Evolutionary conservation across 257 asterid species (phyloP).

Genomic region (Rauvolfia tetraphylla): DNA sequence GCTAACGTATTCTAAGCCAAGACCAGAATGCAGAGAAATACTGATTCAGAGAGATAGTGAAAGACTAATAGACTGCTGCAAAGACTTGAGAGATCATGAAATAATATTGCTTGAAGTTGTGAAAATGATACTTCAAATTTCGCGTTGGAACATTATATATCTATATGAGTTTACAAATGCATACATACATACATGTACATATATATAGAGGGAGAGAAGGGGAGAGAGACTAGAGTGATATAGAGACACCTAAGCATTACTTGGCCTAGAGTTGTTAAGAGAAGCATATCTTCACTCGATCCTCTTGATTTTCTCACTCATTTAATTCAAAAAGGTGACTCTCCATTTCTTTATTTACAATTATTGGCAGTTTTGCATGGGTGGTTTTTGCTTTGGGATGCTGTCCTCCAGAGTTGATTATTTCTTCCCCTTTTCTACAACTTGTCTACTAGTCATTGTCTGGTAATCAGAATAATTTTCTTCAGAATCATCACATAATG

Average conservation of each 20-base stretch:
- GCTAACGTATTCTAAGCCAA: background rate
- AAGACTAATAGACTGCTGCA: background rate
- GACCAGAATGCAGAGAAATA: background rate
- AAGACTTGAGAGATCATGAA: background rate
- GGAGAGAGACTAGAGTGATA: background rate
- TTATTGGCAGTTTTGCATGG: background rate
- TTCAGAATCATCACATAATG: background rate
- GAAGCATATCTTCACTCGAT: slow-evolving; percentile 1
- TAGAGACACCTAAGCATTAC: slow-evolving; percentile 9
- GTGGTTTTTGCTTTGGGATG: background rate
- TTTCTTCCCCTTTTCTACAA: background rate
- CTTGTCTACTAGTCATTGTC: background rate
- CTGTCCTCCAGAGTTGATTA: background rate
- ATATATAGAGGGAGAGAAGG: background rate
- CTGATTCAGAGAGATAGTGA: background rate
- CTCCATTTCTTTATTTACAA: background rate
- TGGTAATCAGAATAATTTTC: background rate
- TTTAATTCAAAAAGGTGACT: background rate
- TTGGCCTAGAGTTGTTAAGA: background rate
- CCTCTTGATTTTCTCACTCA: slow-evolving; percentile 5
- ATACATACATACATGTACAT: background rate
- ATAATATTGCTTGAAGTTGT: too few species aligned
- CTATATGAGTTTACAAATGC: too few species aligned
- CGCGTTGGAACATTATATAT: too few species aligned
- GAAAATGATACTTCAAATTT: background rate